phyloP scores from a whole-genome alignment of 2,329 filamentous ascomycete genomes.

The Coniella vitis region DNA sequence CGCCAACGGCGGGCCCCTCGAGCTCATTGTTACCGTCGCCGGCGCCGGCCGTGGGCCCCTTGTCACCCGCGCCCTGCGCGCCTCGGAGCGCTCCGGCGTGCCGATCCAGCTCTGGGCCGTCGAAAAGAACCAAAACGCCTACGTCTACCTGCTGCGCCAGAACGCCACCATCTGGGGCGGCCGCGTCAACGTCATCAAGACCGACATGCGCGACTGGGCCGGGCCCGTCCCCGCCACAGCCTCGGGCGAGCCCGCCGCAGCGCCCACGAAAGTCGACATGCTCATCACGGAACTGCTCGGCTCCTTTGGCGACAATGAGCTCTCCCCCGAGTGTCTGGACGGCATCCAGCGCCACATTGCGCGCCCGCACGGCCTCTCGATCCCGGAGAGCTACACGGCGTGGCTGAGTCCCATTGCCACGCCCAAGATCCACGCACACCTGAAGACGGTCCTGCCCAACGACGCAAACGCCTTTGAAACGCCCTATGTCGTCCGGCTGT shows the following conservation, averaged over 20 bases:
- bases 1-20: constrained; percentile 26
- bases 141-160: constrained; percentile 82
- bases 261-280: constrained; percentile 67
- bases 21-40: constrained; percentile 78
- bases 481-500: constrained; percentile 90
- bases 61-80: constrained; percentile 78
- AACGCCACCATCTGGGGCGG: constrained; percentile 77
- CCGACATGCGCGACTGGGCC: constrained; percentile 95
- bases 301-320: constrained; percentile 94
- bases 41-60: constrained; percentile 89
- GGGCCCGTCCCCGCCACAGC: constrained; percentile 55
- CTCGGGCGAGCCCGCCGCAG: constrained; percentile 31
- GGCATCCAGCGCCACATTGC: constrained; percentile 88
- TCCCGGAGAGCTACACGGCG: constrained; percentile 87
- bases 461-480: constrained; percentile 77
- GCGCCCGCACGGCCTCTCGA: constrained; percentile 77
- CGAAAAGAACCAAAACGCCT: constrained; percentile 98
- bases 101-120: constrained; percentile 83
- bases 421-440: constrained; percentile 77
- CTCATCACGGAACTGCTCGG: constrained; percentile 89
- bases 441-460: constrained; percentile 52
- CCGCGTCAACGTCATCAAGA: constrained; percentile 81
- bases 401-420: constrained; percentile 88
- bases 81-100: constrained; percentile 69
- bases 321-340: constrained; percentile 89